Percentiles rank a stretch among this genome's conserved stretches.
phyloP scores from a whole-genome alignment of 129 eudicot species.

The Lactuca sativa region DNA sequence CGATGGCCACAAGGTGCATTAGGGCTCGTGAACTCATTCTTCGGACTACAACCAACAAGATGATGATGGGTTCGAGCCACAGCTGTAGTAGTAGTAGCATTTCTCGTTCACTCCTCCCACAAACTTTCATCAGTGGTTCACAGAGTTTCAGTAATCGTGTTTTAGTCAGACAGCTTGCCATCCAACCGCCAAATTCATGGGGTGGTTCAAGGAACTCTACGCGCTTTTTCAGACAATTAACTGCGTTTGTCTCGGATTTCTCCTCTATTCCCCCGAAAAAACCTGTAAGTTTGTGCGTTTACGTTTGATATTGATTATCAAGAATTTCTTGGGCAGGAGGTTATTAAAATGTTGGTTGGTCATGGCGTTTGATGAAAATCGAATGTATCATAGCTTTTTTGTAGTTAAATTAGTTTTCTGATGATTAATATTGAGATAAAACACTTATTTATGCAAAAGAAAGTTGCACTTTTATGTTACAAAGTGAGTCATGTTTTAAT shows the following conservation, averaged over 20 bases:
- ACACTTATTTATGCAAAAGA: not conserved
- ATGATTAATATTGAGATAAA: not conserved
- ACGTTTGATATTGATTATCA: not conserved
- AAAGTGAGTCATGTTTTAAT: no score
- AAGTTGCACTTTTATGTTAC: not conserved
- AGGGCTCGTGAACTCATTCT: constrained; percentile 41
- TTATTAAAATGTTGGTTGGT: not conserved
- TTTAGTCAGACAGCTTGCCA: constrained; percentile 22
- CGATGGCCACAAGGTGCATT: constrained; percentile 34
- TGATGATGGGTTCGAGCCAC: constrained; percentile 19
- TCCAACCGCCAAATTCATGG: constrained; percentile 33
- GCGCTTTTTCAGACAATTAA: constrained; percentile 33
- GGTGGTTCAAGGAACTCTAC: constrained; percentile 38
- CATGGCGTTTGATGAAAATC: not conserved
- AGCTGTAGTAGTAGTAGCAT: constrained; percentile 14
- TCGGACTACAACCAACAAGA: constrained; percentile 19
- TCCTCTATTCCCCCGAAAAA: constrained; percentile 44
- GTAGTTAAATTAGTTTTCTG: not conserved
- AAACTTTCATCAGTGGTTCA: constrained; percentile 13
- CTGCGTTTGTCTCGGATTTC: constrained; percentile 59
- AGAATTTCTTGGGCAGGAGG: not conserved
- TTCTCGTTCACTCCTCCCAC: constrained; percentile 12
- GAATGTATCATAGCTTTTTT: not conserved
- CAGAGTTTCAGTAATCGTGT: constrained; percentile 18
- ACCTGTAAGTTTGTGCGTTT: constrained; percentile 34